A percentile compares a stretch with the other conserved stretches of the same genome.
phyloP scores from a whole-genome alignment of 257 asterid genomes.

The Parsonsia alboflavescens region DNA sequence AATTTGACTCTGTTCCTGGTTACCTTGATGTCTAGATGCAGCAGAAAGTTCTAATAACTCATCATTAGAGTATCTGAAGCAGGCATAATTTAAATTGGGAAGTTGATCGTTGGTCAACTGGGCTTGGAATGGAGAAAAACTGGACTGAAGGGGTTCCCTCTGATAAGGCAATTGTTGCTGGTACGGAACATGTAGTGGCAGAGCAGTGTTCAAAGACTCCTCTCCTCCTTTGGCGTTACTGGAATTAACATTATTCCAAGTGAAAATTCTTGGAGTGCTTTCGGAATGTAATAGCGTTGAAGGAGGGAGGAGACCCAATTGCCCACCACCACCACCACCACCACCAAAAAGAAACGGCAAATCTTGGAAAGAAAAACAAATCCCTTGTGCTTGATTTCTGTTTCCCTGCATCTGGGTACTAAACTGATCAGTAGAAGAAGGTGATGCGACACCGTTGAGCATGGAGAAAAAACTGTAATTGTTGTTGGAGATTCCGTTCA shows the following conservation, averaged over 20 bases:
- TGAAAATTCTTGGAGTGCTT: background rate
- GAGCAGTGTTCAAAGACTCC: background rate
- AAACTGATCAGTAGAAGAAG: background rate
- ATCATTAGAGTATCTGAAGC: constrained; percentile 17
- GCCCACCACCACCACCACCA: background rate
- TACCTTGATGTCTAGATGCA: constrained; percentile 22
- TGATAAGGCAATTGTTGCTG: constrained; percentile 11
- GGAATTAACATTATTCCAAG: constrained; percentile 7
- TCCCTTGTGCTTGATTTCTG: constrained; percentile 13
- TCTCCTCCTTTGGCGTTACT: constrained; percentile 2
- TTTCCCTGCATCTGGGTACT: constrained; percentile 3
- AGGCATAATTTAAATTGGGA: constrained; percentile 18
- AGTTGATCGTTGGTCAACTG: constrained; percentile 17
- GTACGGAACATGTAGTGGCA: constrained; percentile 17
- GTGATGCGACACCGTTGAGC: background rate
- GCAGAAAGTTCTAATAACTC: constrained; percentile 24
- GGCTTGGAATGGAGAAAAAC: constrained; percentile 18
- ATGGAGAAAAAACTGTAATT: constrained; percentile 12
- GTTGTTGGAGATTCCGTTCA: constrained; percentile 6
- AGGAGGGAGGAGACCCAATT: constrained; percentile 10
- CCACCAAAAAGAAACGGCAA: constrained; percentile 8
- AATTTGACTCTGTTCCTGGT: constrained; percentile 10
- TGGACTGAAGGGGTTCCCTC: constrained; percentile 92
- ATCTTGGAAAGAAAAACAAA: constrained; percentile 16
- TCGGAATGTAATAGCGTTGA: background rate